Conservation (phyloP, 2,329 filamentous ascomycete species). For the Neoascochyta sp. region DNA sequence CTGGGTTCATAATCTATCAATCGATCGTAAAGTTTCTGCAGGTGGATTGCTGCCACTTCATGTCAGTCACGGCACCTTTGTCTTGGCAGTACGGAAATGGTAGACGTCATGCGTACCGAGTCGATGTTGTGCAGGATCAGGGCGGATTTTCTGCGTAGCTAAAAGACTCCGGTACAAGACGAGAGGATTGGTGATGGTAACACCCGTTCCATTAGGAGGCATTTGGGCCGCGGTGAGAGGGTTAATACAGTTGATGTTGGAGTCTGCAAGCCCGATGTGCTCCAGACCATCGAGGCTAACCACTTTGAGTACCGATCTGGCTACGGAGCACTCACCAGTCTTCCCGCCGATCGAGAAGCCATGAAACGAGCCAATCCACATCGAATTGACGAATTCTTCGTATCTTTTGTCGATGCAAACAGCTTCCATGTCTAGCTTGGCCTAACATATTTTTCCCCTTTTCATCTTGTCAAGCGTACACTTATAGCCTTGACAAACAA, state of each 20-base stretch:
- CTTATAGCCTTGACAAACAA: too few relatives aligned
- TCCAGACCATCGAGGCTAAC: too few relatives aligned
- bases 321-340: too few relatives aligned
- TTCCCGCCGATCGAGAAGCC: too few relatives aligned
- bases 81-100: constrained; percentile 22
- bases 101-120: constrained; percentile 45
- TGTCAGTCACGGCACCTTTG: constrained; percentile 10
- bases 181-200: constrained; percentile 62
- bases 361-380: too few relatives aligned
- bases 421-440: too few relatives aligned
- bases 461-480: too few relatives aligned
- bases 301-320: neutral
- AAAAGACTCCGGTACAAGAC: constrained; percentile 72
- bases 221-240: constrained; percentile 17
- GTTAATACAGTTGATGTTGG: constrained; percentile 7
- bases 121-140: constrained; percentile 69
- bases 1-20: constrained; percentile 76
- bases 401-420: too few relatives aligned
- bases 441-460: too few relatives aligned
- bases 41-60: constrained; percentile 60
- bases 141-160: constrained; percentile 61
- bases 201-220: constrained; percentile 37
- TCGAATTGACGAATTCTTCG: too few relatives aligned
- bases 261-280: constrained; percentile 13
- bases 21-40: constrained; percentile 71